Evolutionary conservation across 129 eudicot genomes (phyloP).

Genomic region (Heracleum sosnowskyi): DNA sequence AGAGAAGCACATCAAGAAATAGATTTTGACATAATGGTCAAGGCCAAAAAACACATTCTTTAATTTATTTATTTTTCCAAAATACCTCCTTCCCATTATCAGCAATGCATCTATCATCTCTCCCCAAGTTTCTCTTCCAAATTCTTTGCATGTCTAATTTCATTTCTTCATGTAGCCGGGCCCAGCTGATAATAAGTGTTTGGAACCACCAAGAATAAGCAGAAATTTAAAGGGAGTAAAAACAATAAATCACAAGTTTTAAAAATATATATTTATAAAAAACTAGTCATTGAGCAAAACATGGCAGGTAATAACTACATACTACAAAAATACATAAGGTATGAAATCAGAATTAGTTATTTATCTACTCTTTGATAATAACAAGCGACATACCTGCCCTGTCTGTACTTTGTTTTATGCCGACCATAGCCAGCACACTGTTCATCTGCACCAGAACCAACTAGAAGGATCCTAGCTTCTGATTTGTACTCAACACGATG

Average conservation of each 20-base stretch:
- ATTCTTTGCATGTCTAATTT: conserved; percentile 95
- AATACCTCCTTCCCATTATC: conserved; percentile 94
- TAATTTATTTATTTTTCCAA: background rate
- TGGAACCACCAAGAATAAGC: conserved; percentile 15
- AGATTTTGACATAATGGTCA: background rate
- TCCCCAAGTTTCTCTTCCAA: conserved; percentile 97
- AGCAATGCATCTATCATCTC: conserved; percentile 97
- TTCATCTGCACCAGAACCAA: conserved; percentile 99
- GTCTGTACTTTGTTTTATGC: conserved; percentile 75
- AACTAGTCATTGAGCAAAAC: background rate
- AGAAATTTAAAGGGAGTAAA: background rate
- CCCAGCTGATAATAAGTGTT: conserved; percentile 54
- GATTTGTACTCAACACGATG: conserved; percentile 50
- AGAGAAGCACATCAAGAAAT: background rate
- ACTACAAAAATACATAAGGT: background rate
- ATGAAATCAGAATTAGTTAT: background rate
- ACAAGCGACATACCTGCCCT: conserved; percentile 42
- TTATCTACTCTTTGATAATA: background rate
- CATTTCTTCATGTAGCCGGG: conserved; percentile 86
- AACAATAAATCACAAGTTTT: background rate
- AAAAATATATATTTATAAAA: background rate
- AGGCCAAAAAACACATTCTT: background rate
- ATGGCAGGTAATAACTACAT: background rate
- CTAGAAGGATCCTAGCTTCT: conserved; percentile 74
- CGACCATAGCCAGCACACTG: conserved; percentile 99